Percentiles rank a stretch among this genome's conserved stretches.
Evolutionary conservation across 495 filamentous ascomycete genomes (phyloP).

Genomic region (Aspergillus avenaceus): DNA sequence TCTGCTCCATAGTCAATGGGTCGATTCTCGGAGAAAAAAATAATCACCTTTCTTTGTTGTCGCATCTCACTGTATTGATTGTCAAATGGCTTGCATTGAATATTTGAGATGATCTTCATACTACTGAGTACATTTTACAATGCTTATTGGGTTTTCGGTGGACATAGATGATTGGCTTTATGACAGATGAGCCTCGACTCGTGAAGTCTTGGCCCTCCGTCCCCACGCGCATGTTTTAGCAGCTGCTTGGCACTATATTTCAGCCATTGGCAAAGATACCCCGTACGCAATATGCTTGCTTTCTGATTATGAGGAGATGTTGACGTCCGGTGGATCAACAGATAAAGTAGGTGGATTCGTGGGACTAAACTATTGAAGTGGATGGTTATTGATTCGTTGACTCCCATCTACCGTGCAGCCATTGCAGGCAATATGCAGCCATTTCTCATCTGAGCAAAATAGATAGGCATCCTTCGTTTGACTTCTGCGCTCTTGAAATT

Average conservation of each 20-base stretch:
- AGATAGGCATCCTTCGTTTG: too few relatives aligned
- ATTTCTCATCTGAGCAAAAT: too few relatives aligned
- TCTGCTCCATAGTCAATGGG: not conserved
- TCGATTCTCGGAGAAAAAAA: not conserved
- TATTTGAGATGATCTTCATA: not conserved
- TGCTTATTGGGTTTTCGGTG: not conserved
- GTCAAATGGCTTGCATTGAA: not conserved
- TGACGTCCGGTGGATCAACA: too few relatives aligned
- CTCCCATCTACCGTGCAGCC: too few relatives aligned
- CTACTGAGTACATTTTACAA: not conserved
- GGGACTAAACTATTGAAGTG: too few relatives aligned
- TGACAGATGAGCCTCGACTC: not conserved
- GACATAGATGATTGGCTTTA: too few relatives aligned
- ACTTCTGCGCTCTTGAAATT: too few relatives aligned
- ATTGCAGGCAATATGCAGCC: too few relatives aligned
- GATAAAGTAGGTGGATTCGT: too few relatives aligned
- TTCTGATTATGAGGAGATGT: too few relatives aligned
- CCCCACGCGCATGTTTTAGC: not conserved
- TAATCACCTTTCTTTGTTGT: too few relatives aligned
- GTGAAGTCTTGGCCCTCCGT: not conserved
- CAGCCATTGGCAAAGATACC: not conserved
- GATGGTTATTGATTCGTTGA: too few relatives aligned
- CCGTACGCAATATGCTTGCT: not conserved
- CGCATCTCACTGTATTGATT: not conserved
- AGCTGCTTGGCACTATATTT: not conserved